Evolutionary conservation across 345 rosid genomes (phyloP), one percentile per base, ranked within the genome.

Genomic region (Eucalyptus fibrosa): DNA sequence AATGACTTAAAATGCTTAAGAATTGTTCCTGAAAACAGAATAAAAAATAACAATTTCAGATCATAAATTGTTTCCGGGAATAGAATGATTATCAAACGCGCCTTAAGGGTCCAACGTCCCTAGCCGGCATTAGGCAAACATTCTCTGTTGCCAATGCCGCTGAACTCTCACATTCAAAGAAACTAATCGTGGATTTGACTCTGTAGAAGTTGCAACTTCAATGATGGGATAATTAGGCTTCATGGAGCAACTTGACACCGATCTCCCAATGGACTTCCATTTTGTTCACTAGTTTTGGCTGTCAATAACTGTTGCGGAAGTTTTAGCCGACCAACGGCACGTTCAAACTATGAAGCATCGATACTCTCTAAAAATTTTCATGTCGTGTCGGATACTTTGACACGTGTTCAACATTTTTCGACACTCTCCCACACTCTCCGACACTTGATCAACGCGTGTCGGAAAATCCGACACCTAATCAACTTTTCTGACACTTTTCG

Each of bases 11-110:
- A 53, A 53, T 53, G 9, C 56, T 18, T 51, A 51, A 18, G 9
- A 51, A 51, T 18, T 51, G 0, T 51, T 51, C 0, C 0, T 0
- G 4, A 2, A 7, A 51, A 51, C 0, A 51, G 0, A 51, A 51
- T 51, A 51, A 51, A 51, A 3, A 51, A 17, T 0, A 51, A 51
- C 18, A 7, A 51, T 51, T 51, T 17, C 1, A 7, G 0, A 17
- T 17, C 2, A 17, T 3, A 17, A 51, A 17, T 51, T 51, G 0
- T 51, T 51, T 4, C 2, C 0, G 0, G 0, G 1, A 51, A 51
- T 2, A 51, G 0, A 18, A 51, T 51, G 1, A 51, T 51, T 51
- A 7, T 51, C 2, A 51, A 51, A 51, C 1, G 4, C 2, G 1
- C 18, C 9, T 3, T 1, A 51, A 51, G 12, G 42, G 81, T 34